Percentiles rank a stretch among this genome's conserved stretches.
These are phyloP conservation scores for Epichloe sibirici DNA, from an alignment of 2,329 filamentous ascomycete genomes.

Conservation along the genomic window DNA sequence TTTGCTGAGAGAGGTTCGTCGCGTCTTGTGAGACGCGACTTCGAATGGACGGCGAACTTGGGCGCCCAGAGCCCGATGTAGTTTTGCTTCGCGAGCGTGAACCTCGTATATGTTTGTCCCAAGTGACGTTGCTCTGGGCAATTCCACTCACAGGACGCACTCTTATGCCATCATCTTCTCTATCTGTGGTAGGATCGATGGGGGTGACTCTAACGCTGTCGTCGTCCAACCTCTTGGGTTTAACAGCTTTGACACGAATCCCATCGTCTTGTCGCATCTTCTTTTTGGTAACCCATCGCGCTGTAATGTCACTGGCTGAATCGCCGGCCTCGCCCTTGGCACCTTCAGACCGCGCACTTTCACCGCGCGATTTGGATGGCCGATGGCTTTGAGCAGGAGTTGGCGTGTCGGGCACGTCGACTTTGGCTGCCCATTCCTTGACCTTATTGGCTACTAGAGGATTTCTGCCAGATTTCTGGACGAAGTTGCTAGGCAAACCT, in stretches of 20 bases:
- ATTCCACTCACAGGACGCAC: constrained; percentile 17
- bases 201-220: constrained; percentile 35
- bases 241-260: constrained; percentile 13
- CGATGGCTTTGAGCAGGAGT: constrained; percentile 22
- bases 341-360: constrained; percentile 15
- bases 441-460: constrained; percentile 47
- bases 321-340: constrained; percentile 16
- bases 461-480: constrained; percentile 39
- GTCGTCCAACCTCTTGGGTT: constrained; percentile 12
- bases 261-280: constrained; percentile 14
- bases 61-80: constrained; percentile 12
- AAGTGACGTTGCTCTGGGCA: constrained; percentile 12
- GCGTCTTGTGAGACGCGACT: constrained; percentile 17
- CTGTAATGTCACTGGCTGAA: constrained; percentile 18
- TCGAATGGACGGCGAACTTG: constrained; percentile 12
- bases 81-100: constrained; percentile 18
- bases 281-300: constrained; percentile 4
- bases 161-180: constrained; percentile 19
- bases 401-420: constrained; percentile 35
- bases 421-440: constrained; percentile 46
- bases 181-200: background rate
- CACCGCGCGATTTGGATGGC: constrained; percentile 23
- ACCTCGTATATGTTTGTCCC: constrained; percentile 6
- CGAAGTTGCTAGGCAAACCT: constrained; percentile 43
- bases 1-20: constrained; percentile 11